phyloP scores from a whole-genome alignment of 139 green algal species.

The Picochlorum sp. region DNA sequence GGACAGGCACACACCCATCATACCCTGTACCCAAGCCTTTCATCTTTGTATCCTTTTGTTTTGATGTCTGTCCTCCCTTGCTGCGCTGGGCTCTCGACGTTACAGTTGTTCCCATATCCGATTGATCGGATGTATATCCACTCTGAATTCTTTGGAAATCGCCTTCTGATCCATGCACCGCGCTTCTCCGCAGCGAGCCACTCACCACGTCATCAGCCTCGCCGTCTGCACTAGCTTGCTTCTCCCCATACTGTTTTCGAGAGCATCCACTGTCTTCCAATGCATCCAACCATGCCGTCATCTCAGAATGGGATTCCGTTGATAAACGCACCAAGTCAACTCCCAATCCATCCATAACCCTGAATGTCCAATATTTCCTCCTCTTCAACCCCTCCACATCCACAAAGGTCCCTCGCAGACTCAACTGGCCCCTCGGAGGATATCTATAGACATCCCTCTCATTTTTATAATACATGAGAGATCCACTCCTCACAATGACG shows the following conservation, averaged over 20 bases:
- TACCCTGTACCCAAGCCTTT: background rate
- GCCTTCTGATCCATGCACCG: background rate
- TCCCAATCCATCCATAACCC: constrained; percentile 26
- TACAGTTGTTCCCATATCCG: constrained; percentile 14
- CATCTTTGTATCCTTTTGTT: background rate
- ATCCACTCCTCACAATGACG: constrained; percentile 33
- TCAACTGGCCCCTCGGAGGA: constrained; percentile 34
- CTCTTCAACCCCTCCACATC: constrained; percentile 34
- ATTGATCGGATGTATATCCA: constrained; percentile 34
- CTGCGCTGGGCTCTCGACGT: background rate
- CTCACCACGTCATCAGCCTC: no score
- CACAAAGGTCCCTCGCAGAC: constrained; percentile 31
- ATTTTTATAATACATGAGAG: constrained; percentile 39
- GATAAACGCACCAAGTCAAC: constrained; percentile 39
- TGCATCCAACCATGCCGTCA: constrained; percentile 41
- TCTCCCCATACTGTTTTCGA: background rate
- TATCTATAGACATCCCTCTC: constrained; percentile 34
- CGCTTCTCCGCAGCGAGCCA: background rate
- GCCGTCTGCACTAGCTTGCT: background rate
- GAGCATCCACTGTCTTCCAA: constrained; percentile 37
- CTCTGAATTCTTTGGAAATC: background rate
- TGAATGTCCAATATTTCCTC: constrained; percentile 33
- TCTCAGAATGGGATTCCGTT: constrained; percentile 20
- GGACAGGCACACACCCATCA: constrained; percentile 36
- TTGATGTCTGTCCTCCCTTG: background rate